Conservation (phyloP, 2,329 filamentous ascomycete species). For the Periconia digitata region DNA sequence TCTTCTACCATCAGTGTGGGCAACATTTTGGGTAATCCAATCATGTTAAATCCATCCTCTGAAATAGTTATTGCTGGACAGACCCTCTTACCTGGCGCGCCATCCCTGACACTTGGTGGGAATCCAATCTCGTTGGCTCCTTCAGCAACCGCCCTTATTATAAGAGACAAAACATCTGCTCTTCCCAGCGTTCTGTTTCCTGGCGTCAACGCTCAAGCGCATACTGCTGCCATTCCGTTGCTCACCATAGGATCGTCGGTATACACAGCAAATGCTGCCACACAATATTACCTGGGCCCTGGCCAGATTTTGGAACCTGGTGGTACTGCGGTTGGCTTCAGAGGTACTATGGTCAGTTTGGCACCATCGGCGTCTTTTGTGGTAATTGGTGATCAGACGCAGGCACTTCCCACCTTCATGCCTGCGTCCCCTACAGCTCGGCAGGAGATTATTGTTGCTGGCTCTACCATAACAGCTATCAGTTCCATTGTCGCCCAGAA, state of each 20-base stretch:
- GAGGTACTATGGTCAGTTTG: conserved; percentile 44
- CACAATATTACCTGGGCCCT: conserved; percentile 47
- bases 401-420: conserved; percentile 23
- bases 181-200: conserved; percentile 18
- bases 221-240: conserved; percentile 30
- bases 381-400: conserved; percentile 44
- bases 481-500: conserved; percentile 11
- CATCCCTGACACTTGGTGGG: conserved; percentile 39
- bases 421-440: conserved; percentile 25
- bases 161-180: conserved; percentile 28
- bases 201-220: conserved; percentile 4
- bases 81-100: conserved; percentile 38
- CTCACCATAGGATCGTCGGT: conserved; percentile 45
- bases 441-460: conserved; percentile 26
- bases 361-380: conserved; percentile 43
- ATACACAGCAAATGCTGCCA: conserved; percentile 49
- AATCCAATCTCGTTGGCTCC: conserved; percentile 32
- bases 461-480: conserved; percentile 29
- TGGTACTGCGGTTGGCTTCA: conserved; percentile 41
- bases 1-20: conserved; percentile 35
- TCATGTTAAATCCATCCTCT: conserved; percentile 36
- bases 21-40: conserved; percentile 26
- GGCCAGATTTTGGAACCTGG: conserved; percentile 43
- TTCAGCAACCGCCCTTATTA: conserved; percentile 30
- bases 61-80: conserved; percentile 37